A percentile compares a stretch with the other conserved stretches of the same genome.
Conservation (phyloP, 139 green algal species). For the Picochlorum sp. region DNA sequence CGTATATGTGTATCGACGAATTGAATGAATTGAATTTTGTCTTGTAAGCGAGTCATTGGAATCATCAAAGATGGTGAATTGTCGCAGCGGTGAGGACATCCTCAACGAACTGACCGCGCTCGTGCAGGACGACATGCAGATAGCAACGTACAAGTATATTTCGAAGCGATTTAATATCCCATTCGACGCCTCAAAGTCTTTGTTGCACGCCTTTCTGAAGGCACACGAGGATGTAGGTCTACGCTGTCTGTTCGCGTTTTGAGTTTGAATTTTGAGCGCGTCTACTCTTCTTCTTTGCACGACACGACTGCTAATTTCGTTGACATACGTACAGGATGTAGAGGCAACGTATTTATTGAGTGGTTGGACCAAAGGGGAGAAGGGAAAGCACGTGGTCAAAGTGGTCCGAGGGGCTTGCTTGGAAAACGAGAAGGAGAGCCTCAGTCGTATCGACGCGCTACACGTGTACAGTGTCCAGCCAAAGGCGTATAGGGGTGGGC, state of each 20-base stretch:
- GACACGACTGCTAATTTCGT: not conserved
- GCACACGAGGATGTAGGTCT: conserved; percentile 20
- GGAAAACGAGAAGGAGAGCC: conserved; percentile 17
- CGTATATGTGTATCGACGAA: conserved; percentile 32
- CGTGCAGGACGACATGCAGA: conserved; percentile 16
- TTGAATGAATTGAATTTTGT: not conserved
- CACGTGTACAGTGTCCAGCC: conserved; percentile 42
- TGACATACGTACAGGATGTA: conserved; percentile 24
- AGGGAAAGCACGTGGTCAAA: conserved; percentile 14
- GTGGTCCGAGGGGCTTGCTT: conserved; percentile 22
- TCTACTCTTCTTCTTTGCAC: not conserved
- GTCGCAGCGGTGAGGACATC: not conserved
- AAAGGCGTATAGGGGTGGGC: not conserved
- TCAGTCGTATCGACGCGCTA: conserved; percentile 29
- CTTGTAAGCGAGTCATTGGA: too few relatives aligned
- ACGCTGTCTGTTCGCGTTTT: not conserved
- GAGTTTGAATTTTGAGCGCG: not conserved
- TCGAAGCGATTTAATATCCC: conserved; percentile 29
- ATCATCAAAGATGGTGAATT: too few relatives aligned
- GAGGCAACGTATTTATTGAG: conserved; percentile 37
- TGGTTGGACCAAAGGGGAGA: conserved; percentile 31
- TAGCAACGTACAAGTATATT: conserved; percentile 45
- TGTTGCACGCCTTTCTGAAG: conserved; percentile 29
- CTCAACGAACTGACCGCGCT: not conserved
- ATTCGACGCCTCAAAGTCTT: conserved; percentile 32